Conservation (phyloP, 2,329 filamentous ascomycete species). For the Trichophyton benhamiae region DNA sequence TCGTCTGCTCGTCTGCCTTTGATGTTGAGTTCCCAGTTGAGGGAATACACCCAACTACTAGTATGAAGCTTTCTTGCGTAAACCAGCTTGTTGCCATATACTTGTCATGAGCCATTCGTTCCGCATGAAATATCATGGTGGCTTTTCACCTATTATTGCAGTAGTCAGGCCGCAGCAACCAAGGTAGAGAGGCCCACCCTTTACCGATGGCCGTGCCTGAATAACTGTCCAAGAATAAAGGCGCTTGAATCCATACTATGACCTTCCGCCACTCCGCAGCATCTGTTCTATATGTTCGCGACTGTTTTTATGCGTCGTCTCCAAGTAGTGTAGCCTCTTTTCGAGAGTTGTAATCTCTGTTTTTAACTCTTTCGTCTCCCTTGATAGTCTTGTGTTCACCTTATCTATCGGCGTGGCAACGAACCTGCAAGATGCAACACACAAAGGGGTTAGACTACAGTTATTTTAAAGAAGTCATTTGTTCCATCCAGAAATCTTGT, state of each 20-base stretch:
- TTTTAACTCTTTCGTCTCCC: slow-evolving; percentile 62
- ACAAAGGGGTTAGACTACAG: neutral
- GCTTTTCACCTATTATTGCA: neutral
- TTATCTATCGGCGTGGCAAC: slow-evolving; percentile 60
- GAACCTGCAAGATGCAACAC: slow-evolving; percentile 53
- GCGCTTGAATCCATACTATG: slow-evolving; percentile 15
- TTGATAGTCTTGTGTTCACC: slow-evolving; percentile 62
- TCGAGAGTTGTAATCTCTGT: slow-evolving; percentile 67
- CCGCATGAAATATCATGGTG: neutral
- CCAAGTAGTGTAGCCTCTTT: slow-evolving; percentile 83
- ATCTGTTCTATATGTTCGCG: slow-evolving; percentile 83
- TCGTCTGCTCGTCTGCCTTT: no score
- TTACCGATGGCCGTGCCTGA: neutral
- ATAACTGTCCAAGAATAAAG: slow-evolving; percentile 11
- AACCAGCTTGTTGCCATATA: neutral
- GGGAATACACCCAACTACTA: no score
- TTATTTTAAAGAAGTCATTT: neutral
- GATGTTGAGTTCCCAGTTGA: no score
- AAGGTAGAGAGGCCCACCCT: neutral
- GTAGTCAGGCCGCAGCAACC: neutral
- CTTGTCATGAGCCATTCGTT: neutral
- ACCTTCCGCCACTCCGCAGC: slow-evolving; percentile 45
- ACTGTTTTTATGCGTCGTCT: slow-evolving; percentile 92
- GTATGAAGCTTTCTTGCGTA: no score
- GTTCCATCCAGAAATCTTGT: neutral